Conservation (phyloP, 306 rosid species). For the Cucurbita moschata region DNA sequence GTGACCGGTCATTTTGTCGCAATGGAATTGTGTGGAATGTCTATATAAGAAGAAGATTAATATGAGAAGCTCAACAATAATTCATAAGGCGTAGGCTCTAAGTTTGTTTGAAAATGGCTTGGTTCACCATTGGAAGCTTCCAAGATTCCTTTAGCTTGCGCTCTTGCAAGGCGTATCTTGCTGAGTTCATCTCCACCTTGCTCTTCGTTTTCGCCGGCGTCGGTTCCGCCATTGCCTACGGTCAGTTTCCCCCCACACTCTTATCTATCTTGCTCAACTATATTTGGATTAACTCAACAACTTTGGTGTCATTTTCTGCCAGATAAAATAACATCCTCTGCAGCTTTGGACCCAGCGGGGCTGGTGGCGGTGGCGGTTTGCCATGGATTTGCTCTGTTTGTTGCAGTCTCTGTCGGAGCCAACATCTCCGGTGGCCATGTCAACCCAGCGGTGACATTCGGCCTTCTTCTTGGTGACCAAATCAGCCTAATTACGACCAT, state of each 20-base stretch:
- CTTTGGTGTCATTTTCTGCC: background rate
- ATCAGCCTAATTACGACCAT: slow-evolving; percentile 66
- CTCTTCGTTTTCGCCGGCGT: slow-evolving; percentile 85
- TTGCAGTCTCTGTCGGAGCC: slow-evolving; percentile 70
- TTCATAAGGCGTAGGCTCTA: background rate
- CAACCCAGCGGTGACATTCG: slow-evolving; percentile 91
- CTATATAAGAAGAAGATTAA: background rate
- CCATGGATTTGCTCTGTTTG: slow-evolving; percentile 81
- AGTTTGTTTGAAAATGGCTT: slow-evolving; percentile 24
- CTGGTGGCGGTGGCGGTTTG: slow-evolving; percentile 63
- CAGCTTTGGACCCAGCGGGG: slow-evolving; percentile 75
- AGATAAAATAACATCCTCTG: slow-evolving; percentile 72
- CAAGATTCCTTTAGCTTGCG: slow-evolving; percentile 59
- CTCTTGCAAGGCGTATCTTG: slow-evolving; percentile 64
- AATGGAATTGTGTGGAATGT: background rate
- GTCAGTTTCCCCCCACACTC: slow-evolving; percentile 18
- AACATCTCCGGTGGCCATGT: slow-evolving; percentile 95
- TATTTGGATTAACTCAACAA: too few species aligned
- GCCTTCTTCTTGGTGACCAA: slow-evolving; percentile 85
- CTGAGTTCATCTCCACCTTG: slow-evolving; percentile 86
- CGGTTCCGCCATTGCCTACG: slow-evolving; percentile 77
- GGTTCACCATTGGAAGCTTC: slow-evolving; percentile 58
- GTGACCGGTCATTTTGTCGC: background rate
- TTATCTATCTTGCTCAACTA: background rate
- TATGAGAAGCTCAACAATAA: background rate